phyloP scores from a whole-genome alignment of 23 red algal species.

The Pyropia haitanensis region DNA sequence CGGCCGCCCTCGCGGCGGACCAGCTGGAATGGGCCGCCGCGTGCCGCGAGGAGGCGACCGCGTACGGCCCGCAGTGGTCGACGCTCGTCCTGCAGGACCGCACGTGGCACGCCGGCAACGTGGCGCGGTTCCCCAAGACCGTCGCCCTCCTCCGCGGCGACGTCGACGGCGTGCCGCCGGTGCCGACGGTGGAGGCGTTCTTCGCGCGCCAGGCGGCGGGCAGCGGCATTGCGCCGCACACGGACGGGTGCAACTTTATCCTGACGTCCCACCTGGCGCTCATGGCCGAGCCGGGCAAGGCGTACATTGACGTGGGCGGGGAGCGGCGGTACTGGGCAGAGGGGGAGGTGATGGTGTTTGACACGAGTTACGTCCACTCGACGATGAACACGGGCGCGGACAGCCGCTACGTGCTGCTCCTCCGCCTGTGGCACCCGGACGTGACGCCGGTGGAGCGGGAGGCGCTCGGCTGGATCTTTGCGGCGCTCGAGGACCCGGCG shows the following conservation, averaged over 20 bases:
- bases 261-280: constrained; percentile 77
- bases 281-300: constrained; percentile 17
- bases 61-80: constrained; percentile 85
- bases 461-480: constrained; percentile 55
- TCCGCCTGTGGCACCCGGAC: constrained; percentile 83
- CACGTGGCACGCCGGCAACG: constrained; percentile 63
- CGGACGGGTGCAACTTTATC: constrained; percentile 84
- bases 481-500: constrained; percentile 44
- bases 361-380: constrained; percentile 72
- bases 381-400: constrained; percentile 68
- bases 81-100: constrained; percentile 87
- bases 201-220: constrained; percentile 65
- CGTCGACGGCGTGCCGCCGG: constrained; percentile 7
- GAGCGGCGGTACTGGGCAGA: constrained; percentile 76
- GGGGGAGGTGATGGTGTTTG: constrained; percentile 75
- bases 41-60: constrained; percentile 47
- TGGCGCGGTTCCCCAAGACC: constrained; percentile 60
- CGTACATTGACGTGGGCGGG: constrained; percentile 82
- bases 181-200: constrained; percentile 78
- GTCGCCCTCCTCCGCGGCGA: constrained; percentile 23
- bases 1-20: neutral
- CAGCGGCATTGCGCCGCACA: constrained; percentile 79
- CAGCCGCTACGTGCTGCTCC: constrained; percentile 59
- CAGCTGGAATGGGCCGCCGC: constrained; percentile 63
- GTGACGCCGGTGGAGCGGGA: constrained; percentile 48